Percentiles rank a stretch among this genome's conserved stretches.
These are phyloP conservation scores for Lasiosphaeriaceae sp. DNA, from an alignment of 495 filamentous ascomycete genomes.

Conservation along the genomic window DNA sequence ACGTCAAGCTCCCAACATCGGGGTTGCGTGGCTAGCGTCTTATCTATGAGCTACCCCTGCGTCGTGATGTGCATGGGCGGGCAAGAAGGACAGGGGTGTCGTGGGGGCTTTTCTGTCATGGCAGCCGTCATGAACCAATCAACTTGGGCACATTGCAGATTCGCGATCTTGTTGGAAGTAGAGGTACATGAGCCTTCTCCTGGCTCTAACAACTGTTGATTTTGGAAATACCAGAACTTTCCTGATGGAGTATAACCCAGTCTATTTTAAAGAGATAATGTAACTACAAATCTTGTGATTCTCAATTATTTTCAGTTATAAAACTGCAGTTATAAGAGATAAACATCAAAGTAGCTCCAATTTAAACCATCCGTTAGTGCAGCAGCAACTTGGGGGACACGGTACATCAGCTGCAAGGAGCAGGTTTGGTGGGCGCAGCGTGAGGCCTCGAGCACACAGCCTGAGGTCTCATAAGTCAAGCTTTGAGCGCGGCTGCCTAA, in stretches of 20 bases:
- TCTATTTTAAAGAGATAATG: not conserved
- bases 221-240: not conserved
- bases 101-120: not conserved
- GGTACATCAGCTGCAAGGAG: no score
- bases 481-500: no score
- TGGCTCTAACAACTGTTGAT: not conserved
- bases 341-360: not conserved
- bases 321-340: not conserved
- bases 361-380: no score
- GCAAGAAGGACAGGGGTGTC: not conserved
- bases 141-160: not conserved
- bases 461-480: no score
- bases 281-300: not conserved
- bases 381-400: no score
- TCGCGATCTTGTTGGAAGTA: not conserved
- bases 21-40: not conserved
- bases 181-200: not conserved
- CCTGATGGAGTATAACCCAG: not conserved
- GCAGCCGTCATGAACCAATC: not conserved
- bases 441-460: no score
- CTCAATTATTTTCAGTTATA: not conserved
- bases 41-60: not conserved
- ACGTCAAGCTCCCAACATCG: no score
- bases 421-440: no score
- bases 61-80: not conserved